These are phyloP conservation scores for Xylaria sp. DNA, from an alignment of 2,329 filamentous ascomycete genomes.

Conservation along the genomic window DNA sequence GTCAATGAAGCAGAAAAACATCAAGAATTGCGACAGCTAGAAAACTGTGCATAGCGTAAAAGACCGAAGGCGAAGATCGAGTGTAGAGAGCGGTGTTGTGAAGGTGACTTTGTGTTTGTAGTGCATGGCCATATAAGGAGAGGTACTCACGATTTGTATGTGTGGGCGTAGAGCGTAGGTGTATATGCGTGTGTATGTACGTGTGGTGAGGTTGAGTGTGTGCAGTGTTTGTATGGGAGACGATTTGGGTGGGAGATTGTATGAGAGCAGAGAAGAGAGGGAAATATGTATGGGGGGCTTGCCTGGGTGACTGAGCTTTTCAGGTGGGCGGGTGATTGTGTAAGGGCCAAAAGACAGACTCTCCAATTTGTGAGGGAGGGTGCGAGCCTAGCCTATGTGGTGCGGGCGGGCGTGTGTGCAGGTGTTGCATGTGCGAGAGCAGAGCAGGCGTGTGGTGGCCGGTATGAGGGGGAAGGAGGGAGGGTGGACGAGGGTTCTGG, in stretches of 20 bases:
- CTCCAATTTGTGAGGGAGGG: constrained; percentile 46
- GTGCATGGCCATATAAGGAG: constrained; percentile 52
- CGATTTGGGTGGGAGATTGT: constrained; percentile 67
- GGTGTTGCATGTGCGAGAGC: constrained; percentile 14
- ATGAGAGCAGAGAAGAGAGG: constrained; percentile 68
- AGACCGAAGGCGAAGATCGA: constrained; percentile 18
- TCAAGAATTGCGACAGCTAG: constrained; percentile 16
- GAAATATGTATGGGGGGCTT: constrained; percentile 66
- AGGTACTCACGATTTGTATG: constrained; percentile 65
- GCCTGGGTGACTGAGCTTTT: constrained; percentile 66
- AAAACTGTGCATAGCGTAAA: constrained; percentile 29
- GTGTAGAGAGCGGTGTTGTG: constrained; percentile 32
- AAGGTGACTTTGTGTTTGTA: constrained; percentile 57
- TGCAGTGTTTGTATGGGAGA: constrained; percentile 61
- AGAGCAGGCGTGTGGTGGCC: constrained; percentile 20
- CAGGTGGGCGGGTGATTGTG: constrained; percentile 73
- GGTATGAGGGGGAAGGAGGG: constrained; percentile 19
- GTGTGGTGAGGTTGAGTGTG: constrained; percentile 56
- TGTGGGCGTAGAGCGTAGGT: constrained; percentile 29
- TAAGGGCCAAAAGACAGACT: constrained; percentile 51
- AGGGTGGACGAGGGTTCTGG: constrained; percentile 11
- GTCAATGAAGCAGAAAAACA: constrained; percentile 24
- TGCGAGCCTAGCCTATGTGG: constrained; percentile 39
- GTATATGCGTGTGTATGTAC: constrained; percentile 33
- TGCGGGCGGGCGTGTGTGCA: constrained; percentile 20